These are phyloP conservation scores for Colletotrichum sp. DNA, from an alignment of 2,329 filamentous ascomycete genomes.

Conservation along the genomic window DNA sequence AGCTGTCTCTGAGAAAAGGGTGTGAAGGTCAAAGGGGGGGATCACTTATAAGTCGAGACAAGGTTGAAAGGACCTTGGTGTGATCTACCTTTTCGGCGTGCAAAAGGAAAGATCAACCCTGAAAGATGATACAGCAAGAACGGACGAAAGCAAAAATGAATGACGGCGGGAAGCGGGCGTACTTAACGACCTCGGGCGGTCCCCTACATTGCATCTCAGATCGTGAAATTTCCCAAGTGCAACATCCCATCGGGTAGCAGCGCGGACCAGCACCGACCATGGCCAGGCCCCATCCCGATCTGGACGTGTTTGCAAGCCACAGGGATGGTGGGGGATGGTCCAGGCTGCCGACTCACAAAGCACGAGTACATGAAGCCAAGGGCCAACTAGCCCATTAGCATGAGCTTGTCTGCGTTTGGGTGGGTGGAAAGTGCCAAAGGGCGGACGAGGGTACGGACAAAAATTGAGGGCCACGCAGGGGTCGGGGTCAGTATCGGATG, in stretches of 20 bases:
- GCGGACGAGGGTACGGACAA: background rate
- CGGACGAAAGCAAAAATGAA: background rate
- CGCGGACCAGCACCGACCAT: background rate
- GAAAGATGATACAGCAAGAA: background rate
- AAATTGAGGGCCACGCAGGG: background rate
- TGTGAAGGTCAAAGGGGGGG: background rate
- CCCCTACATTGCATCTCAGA: background rate
- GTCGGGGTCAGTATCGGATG: background rate
- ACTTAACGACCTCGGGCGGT: background rate
- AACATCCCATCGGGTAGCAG: conserved; percentile 1
- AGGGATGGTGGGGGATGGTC: background rate
- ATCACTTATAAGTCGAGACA: background rate
- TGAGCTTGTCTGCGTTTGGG: conserved; percentile 9
- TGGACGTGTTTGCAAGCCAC: background rate
- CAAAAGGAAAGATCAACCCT: background rate
- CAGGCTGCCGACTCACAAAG: background rate
- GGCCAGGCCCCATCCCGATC: background rate
- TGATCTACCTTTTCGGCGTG: background rate
- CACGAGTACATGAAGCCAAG: background rate
- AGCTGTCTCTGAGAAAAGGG: background rate
- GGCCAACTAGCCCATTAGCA: background rate
- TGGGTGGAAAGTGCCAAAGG: background rate
- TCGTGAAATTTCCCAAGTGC: background rate
- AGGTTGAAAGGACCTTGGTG: background rate
- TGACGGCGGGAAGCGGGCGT: background rate